A percentile compares a stretch with the other conserved stretches of the same genome.
These are phyloP conservation scores for Chaetoceros muelleri DNA, from an alignment of 108 stramenopile species.

Conservation along the genomic window DNA sequence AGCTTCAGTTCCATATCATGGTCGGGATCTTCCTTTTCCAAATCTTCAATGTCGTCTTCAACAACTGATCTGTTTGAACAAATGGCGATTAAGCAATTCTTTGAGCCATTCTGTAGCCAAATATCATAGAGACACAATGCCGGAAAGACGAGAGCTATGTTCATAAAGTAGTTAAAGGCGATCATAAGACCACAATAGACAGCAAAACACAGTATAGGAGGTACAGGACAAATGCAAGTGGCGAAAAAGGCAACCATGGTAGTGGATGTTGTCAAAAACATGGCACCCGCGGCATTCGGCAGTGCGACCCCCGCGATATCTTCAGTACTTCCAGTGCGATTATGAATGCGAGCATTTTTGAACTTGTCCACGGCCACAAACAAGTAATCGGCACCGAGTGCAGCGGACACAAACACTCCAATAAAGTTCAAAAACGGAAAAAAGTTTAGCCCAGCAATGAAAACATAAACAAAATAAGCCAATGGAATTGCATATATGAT, in stretches of 20 bases:
- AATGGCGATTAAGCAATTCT: background rate
- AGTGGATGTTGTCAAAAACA: conserved; percentile 40
- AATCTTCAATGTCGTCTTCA: conserved; percentile 6
- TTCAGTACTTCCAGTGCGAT: conserved; percentile 20
- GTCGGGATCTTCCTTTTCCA: conserved; percentile 1
- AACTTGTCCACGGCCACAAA: conserved; percentile 34
- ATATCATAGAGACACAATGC: conserved; percentile 45
- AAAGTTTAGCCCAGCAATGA: conserved; percentile 32
- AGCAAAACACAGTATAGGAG: conserved; percentile 38
- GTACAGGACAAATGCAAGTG: conserved; percentile 39
- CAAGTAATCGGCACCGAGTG: conserved; percentile 43
- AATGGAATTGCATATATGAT: conserved; percentile 40
- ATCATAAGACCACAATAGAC: conserved; percentile 49
- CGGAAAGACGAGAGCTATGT: conserved; percentile 34
- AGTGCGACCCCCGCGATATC: conserved; percentile 35
- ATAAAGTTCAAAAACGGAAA: conserved; percentile 59
- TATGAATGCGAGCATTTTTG: conserved; percentile 30
- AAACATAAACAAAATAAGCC: conserved; percentile 40
- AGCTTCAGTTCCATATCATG: background rate
- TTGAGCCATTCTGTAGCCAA: conserved; percentile 2
- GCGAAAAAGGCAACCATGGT: conserved; percentile 47
- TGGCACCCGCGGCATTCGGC: conserved; percentile 42
- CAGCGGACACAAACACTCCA: conserved; percentile 46
- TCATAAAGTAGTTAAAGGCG: conserved; percentile 40
- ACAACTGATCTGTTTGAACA: conserved; percentile 8